Conservation (phyloP, 2,329 filamentous ascomycete species). For the Pestalotiopsis sp. region DNA sequence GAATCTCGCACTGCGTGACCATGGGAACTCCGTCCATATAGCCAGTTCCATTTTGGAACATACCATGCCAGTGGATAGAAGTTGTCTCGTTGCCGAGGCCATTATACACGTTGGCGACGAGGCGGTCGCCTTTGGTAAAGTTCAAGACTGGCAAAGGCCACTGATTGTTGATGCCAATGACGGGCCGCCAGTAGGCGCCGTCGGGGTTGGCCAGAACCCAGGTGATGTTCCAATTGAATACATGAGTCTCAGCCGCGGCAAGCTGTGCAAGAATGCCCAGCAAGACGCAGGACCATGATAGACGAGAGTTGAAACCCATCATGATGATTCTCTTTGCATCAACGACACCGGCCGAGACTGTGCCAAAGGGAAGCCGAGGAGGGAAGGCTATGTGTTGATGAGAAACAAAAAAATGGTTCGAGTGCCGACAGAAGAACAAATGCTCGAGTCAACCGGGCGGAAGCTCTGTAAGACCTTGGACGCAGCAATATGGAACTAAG, state of each 20-base stretch:
- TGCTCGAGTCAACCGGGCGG: not conserved
- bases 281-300: not conserved
- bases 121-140: slow-evolving; percentile 31
- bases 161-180: slow-evolving; percentile 76
- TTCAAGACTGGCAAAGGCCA: slow-evolving; percentile 66
- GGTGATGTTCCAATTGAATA: slow-evolving; percentile 68
- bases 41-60: slow-evolving; percentile 68
- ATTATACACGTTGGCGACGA: slow-evolving; percentile 66
- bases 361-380: not conserved
- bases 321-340: not conserved
- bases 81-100: slow-evolving; percentile 65
- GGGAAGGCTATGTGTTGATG: not conserved
- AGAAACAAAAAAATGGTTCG: not conserved
- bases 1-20: slow-evolving; percentile 70
- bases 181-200: slow-evolving; percentile 63
- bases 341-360: not conserved
- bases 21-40: slow-evolving; percentile 72
- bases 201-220: slow-evolving; percentile 78
- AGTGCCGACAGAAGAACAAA: not conserved
- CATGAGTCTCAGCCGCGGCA: slow-evolving; percentile 49
- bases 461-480: not conserved
- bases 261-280: slow-evolving; percentile 14
- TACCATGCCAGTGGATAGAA: slow-evolving; percentile 71
- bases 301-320: not conserved
- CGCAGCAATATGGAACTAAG: not conserved